These are phyloP conservation scores for Rugosomyces carneus DNA, from an alignment of 1,284 basidiomycete species.

Conservation along the genomic window DNA sequence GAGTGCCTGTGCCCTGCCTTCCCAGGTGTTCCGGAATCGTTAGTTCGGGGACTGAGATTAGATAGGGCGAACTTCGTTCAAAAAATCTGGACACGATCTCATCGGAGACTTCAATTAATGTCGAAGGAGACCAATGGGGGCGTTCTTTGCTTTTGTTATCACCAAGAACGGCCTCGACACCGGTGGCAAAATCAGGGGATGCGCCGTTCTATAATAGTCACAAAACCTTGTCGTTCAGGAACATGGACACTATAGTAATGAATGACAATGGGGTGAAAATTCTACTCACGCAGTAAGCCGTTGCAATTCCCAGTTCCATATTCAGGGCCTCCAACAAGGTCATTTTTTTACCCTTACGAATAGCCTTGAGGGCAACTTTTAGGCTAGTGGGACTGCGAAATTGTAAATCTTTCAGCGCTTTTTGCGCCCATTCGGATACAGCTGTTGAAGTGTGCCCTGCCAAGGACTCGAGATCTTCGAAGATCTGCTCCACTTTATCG, in stretches of 20 bases:
- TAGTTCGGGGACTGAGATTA: slow-evolving; percentile 42
- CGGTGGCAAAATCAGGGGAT: slow-evolving; percentile 77
- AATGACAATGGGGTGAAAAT: slow-evolving; percentile 4
- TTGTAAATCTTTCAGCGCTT: slow-evolving; percentile 59
- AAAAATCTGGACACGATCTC: slow-evolving; percentile 60
- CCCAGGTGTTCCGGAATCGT: slow-evolving; percentile 35
- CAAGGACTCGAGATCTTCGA: slow-evolving; percentile 49
- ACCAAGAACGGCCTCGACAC: slow-evolving; percentile 71
- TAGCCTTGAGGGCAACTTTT: slow-evolving; percentile 76
- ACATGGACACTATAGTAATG: slow-evolving; percentile 4
- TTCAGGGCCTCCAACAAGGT: slow-evolving; percentile 63
- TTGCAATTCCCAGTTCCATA: slow-evolving; percentile 79
- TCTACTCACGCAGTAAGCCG: slow-evolving; percentile 71
- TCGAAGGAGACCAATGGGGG: slow-evolving; percentile 64
- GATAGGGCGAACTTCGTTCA: slow-evolving; percentile 40
- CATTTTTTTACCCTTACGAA: slow-evolving; percentile 63
- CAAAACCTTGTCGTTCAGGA: slow-evolving; percentile 14
- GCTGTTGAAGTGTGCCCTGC: slow-evolving; percentile 34
- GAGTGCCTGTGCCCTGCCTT: slow-evolving; percentile 18
- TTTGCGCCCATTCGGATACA: slow-evolving; percentile 68
- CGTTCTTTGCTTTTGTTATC: slow-evolving; percentile 46
- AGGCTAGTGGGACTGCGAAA: slow-evolving; percentile 85
- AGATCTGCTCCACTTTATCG: slow-evolving; percentile 64
- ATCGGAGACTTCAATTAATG: slow-evolving; percentile 50
- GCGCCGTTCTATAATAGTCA: slow-evolving; percentile 51